Conservation (phyloP, 2,329 filamentous ascomycete genomes). For the Myriangium duriaei region DNA sequence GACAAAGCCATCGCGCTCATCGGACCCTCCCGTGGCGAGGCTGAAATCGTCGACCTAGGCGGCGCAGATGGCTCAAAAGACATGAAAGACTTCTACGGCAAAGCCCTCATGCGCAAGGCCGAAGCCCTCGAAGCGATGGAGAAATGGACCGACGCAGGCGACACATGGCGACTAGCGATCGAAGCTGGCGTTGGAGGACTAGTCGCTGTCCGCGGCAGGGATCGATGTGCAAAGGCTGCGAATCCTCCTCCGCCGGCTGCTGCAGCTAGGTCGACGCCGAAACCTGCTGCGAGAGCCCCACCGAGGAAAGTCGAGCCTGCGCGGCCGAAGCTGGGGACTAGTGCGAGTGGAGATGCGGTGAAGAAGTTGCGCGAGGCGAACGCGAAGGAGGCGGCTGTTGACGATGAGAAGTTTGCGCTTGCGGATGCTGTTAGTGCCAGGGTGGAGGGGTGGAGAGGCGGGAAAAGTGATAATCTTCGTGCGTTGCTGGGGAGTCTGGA, state of each 20-base stretch:
- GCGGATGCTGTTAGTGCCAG: slow-evolving; percentile 73
- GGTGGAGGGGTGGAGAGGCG: slow-evolving; percentile 71
- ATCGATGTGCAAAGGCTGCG: slow-evolving; percentile 80
- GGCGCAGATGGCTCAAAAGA: slow-evolving; percentile 53
- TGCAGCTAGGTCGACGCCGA: slow-evolving; percentile 45
- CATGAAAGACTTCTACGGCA: slow-evolving; percentile 88
- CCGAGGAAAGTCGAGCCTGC: slow-evolving; percentile 21
- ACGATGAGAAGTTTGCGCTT: slow-evolving; percentile 86
- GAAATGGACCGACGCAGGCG: slow-evolving; percentile 73
- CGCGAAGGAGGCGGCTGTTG: slow-evolving; percentile 68
- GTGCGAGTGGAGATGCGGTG: slow-evolving; percentile 52
- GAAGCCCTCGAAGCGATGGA: slow-evolving; percentile 94
- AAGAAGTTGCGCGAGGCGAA: slow-evolving; percentile 72
- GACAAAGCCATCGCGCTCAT: slow-evolving; percentile 71
- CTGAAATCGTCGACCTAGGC: slow-evolving; percentile 62
- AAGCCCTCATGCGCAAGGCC: slow-evolving; percentile 86
- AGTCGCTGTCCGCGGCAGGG: slow-evolving; percentile 70
- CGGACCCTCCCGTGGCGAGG: slow-evolving; percentile 63
- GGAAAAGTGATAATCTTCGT: slow-evolving; percentile 84
- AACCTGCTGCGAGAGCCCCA: slow-evolving; percentile 33
- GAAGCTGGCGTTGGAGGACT: slow-evolving; percentile 76
- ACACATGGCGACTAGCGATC: slow-evolving; percentile 70
- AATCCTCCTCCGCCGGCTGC: slow-evolving; percentile 25
- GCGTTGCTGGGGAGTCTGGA: slow-evolving; percentile 81
- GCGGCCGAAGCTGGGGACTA: not conserved